Evolutionary conservation across 1,139 yeast genomes (phyloP).

Genomic region (Yamadazyma triangularis): DNA sequence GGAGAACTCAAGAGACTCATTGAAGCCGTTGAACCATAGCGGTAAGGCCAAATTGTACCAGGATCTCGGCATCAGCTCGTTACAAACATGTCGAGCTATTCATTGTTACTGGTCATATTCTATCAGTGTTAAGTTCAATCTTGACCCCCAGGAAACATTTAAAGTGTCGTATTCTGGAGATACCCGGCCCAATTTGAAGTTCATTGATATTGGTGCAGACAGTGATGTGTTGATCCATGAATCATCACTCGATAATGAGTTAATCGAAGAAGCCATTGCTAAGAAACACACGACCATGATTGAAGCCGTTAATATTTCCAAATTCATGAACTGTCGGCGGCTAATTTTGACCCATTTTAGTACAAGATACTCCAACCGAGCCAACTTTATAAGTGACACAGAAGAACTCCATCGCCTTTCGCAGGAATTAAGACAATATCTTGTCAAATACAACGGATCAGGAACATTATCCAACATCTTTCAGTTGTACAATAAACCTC

Average conservation of each 20-base stretch:
- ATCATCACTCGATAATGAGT: conserved; percentile 81
- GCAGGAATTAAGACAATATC: conserved; percentile 21
- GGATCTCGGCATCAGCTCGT: conserved; percentile 24
- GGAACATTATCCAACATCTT: conserved; percentile 22
- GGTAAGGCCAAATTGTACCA: conserved; percentile 19
- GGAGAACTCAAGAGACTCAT: conserved; percentile 16
- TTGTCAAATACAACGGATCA: conserved; percentile 15
- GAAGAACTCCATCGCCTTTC: conserved; percentile 20
- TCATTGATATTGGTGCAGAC: conserved; percentile 59
- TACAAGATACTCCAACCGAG: conserved; percentile 77
- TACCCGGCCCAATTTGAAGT: conserved; percentile 70
- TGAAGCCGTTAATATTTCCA: conserved; percentile 74
- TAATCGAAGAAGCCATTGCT: conserved; percentile 73
- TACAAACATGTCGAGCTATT: conserved; percentile 67
- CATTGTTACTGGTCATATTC: conserved; percentile 89
- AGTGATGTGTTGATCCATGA: conserved; percentile 87
- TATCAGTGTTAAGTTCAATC: conserved; percentile 49
- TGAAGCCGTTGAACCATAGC: conserved; percentile 13
- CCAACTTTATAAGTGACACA: conserved; percentile 31
- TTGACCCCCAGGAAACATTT: conserved; percentile 35
- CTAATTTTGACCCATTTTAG: conserved; percentile 87
- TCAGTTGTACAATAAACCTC: conserved; percentile 9
- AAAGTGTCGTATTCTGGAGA: conserved; percentile 91
- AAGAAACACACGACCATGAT: conserved; percentile 89
- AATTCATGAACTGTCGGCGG: conserved; percentile 66